Percentiles rank a stretch among this genome's conserved stretches.
Evolutionary conservation across 352 stramenopile species (phyloP).

Genomic region (Phytophthora tubulina): DNA sequence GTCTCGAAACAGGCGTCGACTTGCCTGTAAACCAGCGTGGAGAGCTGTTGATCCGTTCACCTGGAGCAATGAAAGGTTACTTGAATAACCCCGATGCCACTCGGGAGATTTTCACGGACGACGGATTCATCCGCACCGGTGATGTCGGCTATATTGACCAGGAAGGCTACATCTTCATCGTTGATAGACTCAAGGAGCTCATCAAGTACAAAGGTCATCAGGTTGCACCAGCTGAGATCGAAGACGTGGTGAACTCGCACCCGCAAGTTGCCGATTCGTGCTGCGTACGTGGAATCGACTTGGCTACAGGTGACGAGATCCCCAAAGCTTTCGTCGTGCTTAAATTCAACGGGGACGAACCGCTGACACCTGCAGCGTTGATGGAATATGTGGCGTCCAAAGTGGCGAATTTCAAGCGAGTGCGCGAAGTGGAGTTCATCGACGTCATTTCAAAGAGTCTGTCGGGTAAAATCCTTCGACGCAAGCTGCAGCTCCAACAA

Average conservation of each 20-base stretch:
- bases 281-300: constrained; percentile 67
- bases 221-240: constrained; percentile 92
- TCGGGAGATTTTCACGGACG: constrained; percentile 63
- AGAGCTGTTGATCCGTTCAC: constrained; percentile 87
- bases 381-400: constrained; percentile 82
- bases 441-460: constrained; percentile 89
- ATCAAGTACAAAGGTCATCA: constrained; percentile 96
- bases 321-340: constrained; percentile 92
- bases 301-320: constrained; percentile 81
- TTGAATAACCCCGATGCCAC: constrained; percentile 87
- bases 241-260: constrained; percentile 89
- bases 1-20: constrained; percentile 50
- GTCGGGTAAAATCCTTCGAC: constrained; percentile 91
- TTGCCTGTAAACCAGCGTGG: constrained; percentile 52
- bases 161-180: constrained; percentile 92
- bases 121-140: constrained; percentile 88
- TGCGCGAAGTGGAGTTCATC: constrained; percentile 89
- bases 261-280: constrained; percentile 80
- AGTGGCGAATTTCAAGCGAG: constrained; percentile 87
- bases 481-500: constrained; percentile 71
- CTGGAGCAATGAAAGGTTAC: constrained; percentile 94
- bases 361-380: constrained; percentile 26
- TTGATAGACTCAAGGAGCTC: constrained; percentile 93
- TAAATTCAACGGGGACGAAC: constrained; percentile 42
- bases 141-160: constrained; percentile 93